Percentiles rank a stretch among this genome's conserved stretches.
These are phyloP conservation scores for Colletotrichum coccodes DNA, from an alignment of 2,329 filamentous ascomycete genomes.

Conservation along the genomic window DNA sequence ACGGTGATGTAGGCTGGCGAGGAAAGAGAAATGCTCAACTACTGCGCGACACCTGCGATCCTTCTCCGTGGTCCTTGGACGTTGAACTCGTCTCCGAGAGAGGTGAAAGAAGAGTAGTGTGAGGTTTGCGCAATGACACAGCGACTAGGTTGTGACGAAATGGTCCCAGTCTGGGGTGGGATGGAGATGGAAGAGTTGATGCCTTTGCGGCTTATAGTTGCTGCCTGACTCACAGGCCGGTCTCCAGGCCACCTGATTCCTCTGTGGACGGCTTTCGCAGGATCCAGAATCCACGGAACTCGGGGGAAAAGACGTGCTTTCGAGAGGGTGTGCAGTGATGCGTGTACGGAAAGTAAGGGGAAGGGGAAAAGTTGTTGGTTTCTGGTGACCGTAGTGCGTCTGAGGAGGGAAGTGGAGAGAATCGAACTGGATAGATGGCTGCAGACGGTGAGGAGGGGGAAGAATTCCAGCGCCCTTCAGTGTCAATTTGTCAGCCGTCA, in stretches of 20 bases:
- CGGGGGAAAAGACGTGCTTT: conserved; percentile 24
- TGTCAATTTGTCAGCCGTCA: conserved; percentile 34
- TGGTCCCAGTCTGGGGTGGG: conserved; percentile 24
- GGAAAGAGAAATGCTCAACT: neutral
- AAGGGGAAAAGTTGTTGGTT: conserved; percentile 1
- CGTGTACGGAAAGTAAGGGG: conserved; percentile 1
- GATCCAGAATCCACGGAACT: conserved; percentile 23
- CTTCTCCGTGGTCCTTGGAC: conserved; percentile 4
- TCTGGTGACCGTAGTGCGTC: conserved; percentile 12
- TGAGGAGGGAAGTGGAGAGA: conserved; percentile 29
- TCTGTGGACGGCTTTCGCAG: neutral
- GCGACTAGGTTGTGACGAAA: conserved; percentile 21
- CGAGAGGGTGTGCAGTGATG: conserved; percentile 18
- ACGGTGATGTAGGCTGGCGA: neutral
- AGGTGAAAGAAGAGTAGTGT: neutral
- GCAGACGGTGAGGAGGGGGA: conserved; percentile 34
- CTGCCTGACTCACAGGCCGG: conserved; percentile 44
- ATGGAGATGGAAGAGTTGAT: conserved; percentile 33
- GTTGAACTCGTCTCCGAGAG: neutral
- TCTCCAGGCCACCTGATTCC: conserved; percentile 12
- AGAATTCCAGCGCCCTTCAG: conserved; percentile 31
- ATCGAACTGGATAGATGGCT: conserved; percentile 24
- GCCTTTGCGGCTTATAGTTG: conserved; percentile 40
- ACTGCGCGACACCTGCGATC: neutral
- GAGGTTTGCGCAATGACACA: neutral